Evolutionary conservation across 306 rosid species (phyloP), one percentile per base, ranked within the genome.

Genomic region (Malus sieversii): DNA sequence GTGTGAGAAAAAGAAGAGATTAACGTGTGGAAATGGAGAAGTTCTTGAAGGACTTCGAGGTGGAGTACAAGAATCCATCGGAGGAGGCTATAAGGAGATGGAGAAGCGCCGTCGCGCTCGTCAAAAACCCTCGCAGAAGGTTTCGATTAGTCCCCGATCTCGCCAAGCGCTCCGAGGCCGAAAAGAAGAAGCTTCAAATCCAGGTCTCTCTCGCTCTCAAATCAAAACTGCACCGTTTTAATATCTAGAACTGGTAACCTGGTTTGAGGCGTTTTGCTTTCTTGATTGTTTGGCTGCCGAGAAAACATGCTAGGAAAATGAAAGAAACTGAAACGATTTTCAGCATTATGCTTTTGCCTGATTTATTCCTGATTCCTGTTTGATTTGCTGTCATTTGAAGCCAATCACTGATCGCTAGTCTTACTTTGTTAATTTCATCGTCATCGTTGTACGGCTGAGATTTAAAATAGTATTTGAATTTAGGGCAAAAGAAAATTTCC

Each of bases 81-180:
- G 69, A 78, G 15, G 92, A 86, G 51, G 85, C 92, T n/a, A 71
- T 82, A 79, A 60, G 44, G 40, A 68, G 90, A 19, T 95, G 98
- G 98, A 84, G 97, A 80, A 70, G 83, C 48, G 98, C 97, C 81
- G 98, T 92, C 71, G 25, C 86, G 0, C 40, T 90, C 73, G 97
- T 95, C 75, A 92, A 82, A 63, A 95, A 95, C 76, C 97, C 29
- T 27, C 82, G 91, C 45, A 78, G 98, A 16, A 80, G 98, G 70
- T 95, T 90, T 67, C 98, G 98, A 2, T 75, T 62, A 48, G 88
- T 87, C 75, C 91, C 97, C 69, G 96, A 92, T 87, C 93, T 92
- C n/a, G 92, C 18, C 8, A 90, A 95, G 72, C 98, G 95, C 20
- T 25, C 32, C 20, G 83, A 82, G 84, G 96, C 82, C 3, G 87